A percentile compares a stretch with the other conserved stretches of the same genome.
These are phyloP conservation scores for Scheffersomyces illinoinensis DNA, from an alignment of 1,139 yeast species.

Conservation along the genomic window DNA sequence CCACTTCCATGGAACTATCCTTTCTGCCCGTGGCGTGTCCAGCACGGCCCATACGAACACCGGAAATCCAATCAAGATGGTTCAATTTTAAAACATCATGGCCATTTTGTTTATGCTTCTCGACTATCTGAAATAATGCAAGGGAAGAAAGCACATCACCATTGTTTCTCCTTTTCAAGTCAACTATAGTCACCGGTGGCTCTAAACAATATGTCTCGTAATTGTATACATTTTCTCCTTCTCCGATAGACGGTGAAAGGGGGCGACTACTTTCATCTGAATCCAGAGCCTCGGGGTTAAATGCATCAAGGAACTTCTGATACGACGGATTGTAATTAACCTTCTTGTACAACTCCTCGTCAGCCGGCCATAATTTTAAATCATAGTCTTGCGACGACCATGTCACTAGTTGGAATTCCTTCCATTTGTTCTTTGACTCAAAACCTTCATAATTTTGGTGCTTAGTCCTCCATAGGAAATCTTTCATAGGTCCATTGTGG, in stretches of 20 bases:
- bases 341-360: slow-evolving; percentile 56
- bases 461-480: slow-evolving; percentile 81
- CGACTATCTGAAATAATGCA: slow-evolving; percentile 35
- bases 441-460: slow-evolving; percentile 38
- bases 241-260: neutral
- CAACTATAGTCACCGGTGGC: slow-evolving; percentile 39
- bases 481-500: slow-evolving; percentile 81
- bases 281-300: slow-evolving; percentile 21
- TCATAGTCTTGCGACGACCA: slow-evolving; percentile 88
- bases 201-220: slow-evolving; percentile 42
- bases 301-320: slow-evolving; percentile 26
- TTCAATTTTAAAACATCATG: slow-evolving; percentile 43
- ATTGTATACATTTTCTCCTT: slow-evolving; percentile 12
- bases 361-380: slow-evolving; percentile 78
- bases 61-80: slow-evolving; percentile 91
- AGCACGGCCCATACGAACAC: slow-evolving; percentile 73
- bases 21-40: slow-evolving; percentile 29
- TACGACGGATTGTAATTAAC: slow-evolving; percentile 55
- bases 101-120: slow-evolving; percentile 26
- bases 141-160: slow-evolving; percentile 41
- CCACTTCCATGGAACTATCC: slow-evolving; percentile 24
- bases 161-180: slow-evolving; percentile 28
- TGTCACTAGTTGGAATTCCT: slow-evolving; percentile 86
- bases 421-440: slow-evolving; percentile 55
- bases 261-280: slow-evolving; percentile 9